Evolutionary conservation across 352 stramenopile genomes (phyloP), one percentile per base, ranked within the genome.

Genomic region (Phytopythium sindhum): DNA sequence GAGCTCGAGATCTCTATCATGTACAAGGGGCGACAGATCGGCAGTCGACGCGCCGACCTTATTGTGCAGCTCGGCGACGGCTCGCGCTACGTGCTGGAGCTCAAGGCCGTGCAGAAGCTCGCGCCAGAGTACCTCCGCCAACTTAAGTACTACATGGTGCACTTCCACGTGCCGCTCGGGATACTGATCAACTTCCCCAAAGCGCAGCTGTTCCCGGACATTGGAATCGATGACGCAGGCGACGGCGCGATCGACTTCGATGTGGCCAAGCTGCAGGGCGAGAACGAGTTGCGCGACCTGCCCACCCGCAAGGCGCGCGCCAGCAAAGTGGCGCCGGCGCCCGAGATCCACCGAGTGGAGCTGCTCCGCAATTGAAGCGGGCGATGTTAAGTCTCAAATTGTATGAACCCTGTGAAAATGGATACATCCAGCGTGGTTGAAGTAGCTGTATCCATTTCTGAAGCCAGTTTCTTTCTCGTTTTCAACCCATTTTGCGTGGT

Each of bases 151-250:
- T 81, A 81, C 68, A 69, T 81, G 67, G 67, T 54, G 23, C 57
- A 74, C 47, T 81, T 77, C 45, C 53, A 68, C 17, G 68, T 77
- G 35, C 42, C 28, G 15, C 65, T 74, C 11, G 74, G 74, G n/a
- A 63, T 71, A 26, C 68, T 81, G 54, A 77, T 81, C 59, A 81
- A 81, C 60, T 81, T 81, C 37, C 74, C 74, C 0, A 69, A 73
- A 37, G 15, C 67, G 4, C 65, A 55, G n/a, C 62, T 61, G 14
- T 81, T 81, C 51, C 73, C 73, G 1, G 65, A 72, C n/a, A 60
- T 59, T 17, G 53, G 33, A 23, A 21, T 47, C 21, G 53, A 33
- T 11, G 35, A 29, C 17, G 52, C 23, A 31, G 45, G 31, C 53
- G 53, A 3, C 11, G 26, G 26, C 26, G 29, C 51, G 51, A 35